These are phyloP conservation scores for Golubevia pallescens DNA, from an alignment of 1,284 basidiomycete genomes.

Conservation along the genomic window DNA sequence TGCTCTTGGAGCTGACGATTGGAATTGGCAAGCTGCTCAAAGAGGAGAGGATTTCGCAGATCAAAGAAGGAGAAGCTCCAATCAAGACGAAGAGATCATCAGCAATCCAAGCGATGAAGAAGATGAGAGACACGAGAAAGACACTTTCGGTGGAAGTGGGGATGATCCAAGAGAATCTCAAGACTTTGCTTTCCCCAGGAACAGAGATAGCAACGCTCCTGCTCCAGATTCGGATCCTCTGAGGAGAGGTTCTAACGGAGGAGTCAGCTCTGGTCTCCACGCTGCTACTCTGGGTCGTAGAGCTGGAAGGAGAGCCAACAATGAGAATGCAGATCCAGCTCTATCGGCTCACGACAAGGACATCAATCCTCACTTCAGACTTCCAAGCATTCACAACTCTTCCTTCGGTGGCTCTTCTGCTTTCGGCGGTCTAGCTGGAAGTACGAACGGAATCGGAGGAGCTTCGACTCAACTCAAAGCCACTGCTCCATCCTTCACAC, in stretches of 20 bases:
- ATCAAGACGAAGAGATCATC: conserved; percentile 14
- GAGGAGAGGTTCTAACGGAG: too few species aligned
- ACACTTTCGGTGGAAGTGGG: conserved; percentile 23
- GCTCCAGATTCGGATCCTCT: too few species aligned
- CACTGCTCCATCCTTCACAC: conserved; percentile 38
- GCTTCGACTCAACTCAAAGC: conserved; percentile 33
- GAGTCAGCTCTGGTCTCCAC: too few species aligned
- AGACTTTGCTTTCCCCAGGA: too few species aligned
- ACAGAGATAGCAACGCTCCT: too few species aligned
- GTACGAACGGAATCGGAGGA: background rate
- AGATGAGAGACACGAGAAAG: conserved; percentile 19
- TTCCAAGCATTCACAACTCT: conserved; percentile 44
- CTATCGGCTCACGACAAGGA: background rate
- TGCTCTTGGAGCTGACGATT: background rate
- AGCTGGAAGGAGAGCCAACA: too few species aligned
- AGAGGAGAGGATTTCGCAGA: background rate
- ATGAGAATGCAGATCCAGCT: too few species aligned
- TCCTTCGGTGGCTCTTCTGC: conserved; percentile 34
- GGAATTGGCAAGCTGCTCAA: background rate
- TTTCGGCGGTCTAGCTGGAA: conserved; percentile 13
- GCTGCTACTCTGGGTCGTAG: too few species aligned
- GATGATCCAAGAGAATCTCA: too few species aligned
- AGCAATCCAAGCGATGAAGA: conserved; percentile 38
- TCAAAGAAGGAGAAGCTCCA: background rate
- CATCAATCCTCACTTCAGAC: conserved; percentile 25